Base-by-base conservation (phyloP, 2,329 filamentous ascomycete species). In the Penicillium sp. region DNA sequence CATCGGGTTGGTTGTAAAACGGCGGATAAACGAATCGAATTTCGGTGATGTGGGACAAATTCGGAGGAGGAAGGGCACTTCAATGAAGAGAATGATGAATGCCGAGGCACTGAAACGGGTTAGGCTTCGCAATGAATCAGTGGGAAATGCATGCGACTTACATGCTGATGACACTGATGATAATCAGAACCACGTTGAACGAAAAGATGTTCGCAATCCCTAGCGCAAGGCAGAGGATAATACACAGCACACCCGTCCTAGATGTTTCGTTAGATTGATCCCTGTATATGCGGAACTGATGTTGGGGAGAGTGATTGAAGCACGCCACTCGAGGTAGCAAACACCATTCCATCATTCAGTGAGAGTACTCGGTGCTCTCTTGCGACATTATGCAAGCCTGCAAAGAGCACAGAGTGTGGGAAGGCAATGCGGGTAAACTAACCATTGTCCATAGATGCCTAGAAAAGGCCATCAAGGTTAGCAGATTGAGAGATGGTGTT, bases 1-100 rank as follows among this genome's bases (percentile, higher is more conserved):
- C 87, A 94, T 95, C 80, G 92, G 97, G 81, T 97, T 97, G 57
- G 92, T 96, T 61, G 91, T 91, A 80, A 99, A 90, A 70, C 85
- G 88, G 76, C 93, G 92, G 75, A 99, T 93, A 73, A 92, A 88
- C 64, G 79, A 80, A 75, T 99, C 94, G 78, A 99, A 99, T 63
- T 84, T 86, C 62, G 87, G 77, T 14, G 93, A 97, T 6, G 94
- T 99, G 56, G 94, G 94, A 80, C 94, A 99, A 79, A 99, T 97
- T 77, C 94, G 90, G 60, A 99, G 87, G 56, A 99, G 89, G 57
- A 97, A 87, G 29, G 94, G 94, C 18, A 99, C 88, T 76, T 99
- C 90, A 71, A 93, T 82, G 77, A 94, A 94, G 70, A 94, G 79
- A 69, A 94, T 88, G 66, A 92, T 68, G 66, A 92, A 85, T 14